Conservation (phyloP, 2,329 filamentous ascomycete species). For the Aspergillus fijiensis region DNA sequence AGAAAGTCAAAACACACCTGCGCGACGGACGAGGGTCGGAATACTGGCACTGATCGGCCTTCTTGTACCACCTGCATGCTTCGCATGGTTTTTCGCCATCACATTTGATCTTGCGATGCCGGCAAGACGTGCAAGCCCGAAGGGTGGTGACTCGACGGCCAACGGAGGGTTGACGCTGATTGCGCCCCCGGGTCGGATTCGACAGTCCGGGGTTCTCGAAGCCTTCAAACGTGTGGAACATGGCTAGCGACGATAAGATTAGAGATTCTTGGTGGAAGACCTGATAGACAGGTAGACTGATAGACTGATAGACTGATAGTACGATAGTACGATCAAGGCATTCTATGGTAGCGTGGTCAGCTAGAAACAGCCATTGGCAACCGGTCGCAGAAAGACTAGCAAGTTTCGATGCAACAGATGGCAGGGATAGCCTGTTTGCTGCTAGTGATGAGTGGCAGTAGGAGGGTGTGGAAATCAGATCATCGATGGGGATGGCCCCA, state of each 20-base stretch:
- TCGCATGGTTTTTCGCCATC: constrained; percentile 79
- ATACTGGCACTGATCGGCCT: constrained; percentile 75
- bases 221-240: constrained; percentile 47
- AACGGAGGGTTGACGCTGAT: constrained; percentile 36
- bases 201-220: constrained; percentile 37
- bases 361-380: constrained; percentile 11
- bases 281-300: neutral
- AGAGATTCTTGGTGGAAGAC: neutral
- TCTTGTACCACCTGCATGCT: constrained; percentile 78
- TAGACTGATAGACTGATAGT: neutral
- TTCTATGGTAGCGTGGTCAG: constrained; percentile 8
- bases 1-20: constrained; percentile 54
- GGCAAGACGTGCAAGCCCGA: constrained; percentile 70
- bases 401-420: constrained; percentile 8
- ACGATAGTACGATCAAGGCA: constrained; percentile 16
- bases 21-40: constrained; percentile 78
- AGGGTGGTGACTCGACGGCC: constrained; percentile 40
- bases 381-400: constrained; percentile 4
- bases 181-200: constrained; percentile 30
- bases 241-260: constrained; percentile 19
- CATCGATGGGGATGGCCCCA: neutral
- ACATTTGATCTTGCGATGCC: constrained; percentile 79
- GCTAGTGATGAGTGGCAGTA: neutral
- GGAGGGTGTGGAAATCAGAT: neutral
- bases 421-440: constrained; percentile 6